phyloP scores from a whole-genome alignment of 2,329 filamentous ascomycete genomes.

The Colletotrichum spaethianum region DNA sequence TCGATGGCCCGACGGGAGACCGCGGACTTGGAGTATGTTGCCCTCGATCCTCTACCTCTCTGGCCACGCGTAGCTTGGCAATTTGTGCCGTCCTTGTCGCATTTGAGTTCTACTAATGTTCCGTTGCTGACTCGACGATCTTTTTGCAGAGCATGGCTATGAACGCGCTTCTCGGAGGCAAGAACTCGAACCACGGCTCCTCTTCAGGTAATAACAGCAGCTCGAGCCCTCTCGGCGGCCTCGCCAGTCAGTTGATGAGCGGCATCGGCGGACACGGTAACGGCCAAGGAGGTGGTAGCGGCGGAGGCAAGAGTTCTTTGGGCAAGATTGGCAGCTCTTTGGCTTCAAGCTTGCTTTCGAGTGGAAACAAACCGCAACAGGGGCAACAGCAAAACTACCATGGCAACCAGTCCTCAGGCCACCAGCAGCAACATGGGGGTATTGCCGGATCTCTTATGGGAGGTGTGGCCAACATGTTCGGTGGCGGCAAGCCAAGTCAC shows the following conservation, averaged over 20 bases:
- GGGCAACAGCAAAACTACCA: slow-evolving; percentile 61
- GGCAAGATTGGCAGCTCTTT: slow-evolving; percentile 72
- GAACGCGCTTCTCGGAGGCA: slow-evolving; percentile 68
- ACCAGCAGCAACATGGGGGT: slow-evolving; percentile 58
- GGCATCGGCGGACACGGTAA: slow-evolving; percentile 49
- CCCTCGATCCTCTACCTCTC: slow-evolving; percentile 8
- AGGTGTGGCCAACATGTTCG: slow-evolving; percentile 67
- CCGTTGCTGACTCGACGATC: slow-evolving; percentile 31
- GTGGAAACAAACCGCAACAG: slow-evolving; percentile 62
- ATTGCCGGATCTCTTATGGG: slow-evolving; percentile 69
- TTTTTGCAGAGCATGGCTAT: slow-evolving; percentile 69
- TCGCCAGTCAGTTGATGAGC: slow-evolving; percentile 64
- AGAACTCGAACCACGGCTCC: slow-evolving; percentile 56
- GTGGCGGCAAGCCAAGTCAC: slow-evolving; percentile 61
- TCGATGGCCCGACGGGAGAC: slow-evolving; percentile 69
- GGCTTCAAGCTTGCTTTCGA: slow-evolving; percentile 68
- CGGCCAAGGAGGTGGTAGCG: slow-evolving; percentile 47
- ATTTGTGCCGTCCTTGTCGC: background rate
- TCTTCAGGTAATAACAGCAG: slow-evolving; percentile 49
- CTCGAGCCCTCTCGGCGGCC: slow-evolving; percentile 58
- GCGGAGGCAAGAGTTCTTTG: slow-evolving; percentile 56
- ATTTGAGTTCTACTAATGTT: slow-evolving; percentile 4
- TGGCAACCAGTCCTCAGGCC: slow-evolving; percentile 58
- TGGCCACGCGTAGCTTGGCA: background rate
- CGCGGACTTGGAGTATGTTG: slow-evolving; percentile 75